Conservation (phyloP, 305 asterid species). For the Andrographis paniculata region DNA sequence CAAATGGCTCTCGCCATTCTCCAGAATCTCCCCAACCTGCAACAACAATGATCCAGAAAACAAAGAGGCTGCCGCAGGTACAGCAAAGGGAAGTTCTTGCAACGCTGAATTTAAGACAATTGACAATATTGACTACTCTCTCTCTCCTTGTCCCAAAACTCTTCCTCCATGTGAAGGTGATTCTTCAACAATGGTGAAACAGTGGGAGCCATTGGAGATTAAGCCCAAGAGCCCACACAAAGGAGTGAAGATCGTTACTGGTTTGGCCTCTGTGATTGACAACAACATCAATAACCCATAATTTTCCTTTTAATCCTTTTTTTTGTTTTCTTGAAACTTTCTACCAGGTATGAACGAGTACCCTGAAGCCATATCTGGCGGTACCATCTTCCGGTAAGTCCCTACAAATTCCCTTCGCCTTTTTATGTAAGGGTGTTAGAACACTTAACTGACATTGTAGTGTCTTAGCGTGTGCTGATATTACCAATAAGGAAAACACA, state of each 20-base stretch:
- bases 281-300: conserved; percentile 12
- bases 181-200: conserved; percentile 11
- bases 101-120: conserved; percentile 10
- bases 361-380: not conserved
- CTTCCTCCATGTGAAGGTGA: conserved; percentile 14
- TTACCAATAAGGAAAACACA: not conserved
- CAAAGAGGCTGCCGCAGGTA: not conserved
- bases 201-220: conserved; percentile 26
- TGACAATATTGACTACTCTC: not conserved
- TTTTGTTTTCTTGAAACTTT: not conserved
- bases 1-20: conserved; percentile 26
- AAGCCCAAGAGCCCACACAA: conserved; percentile 25
- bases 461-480: not conserved
- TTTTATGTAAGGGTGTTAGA: not conserved
- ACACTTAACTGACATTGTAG: not conserved
- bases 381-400: conserved; percentile 13
- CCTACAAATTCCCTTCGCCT: conserved; percentile 12
- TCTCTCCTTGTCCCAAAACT: conserved; percentile 5
- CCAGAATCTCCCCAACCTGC: conserved; percentile 19
- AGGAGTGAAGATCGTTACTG: conserved; percentile 32
- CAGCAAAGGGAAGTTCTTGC: not conserved
- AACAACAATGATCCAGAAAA: not conserved
- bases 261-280: conserved; percentile 41
- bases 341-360: not conserved
- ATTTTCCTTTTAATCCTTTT: not conserved